Conservation (phyloP, 2,329 filamentous ascomycete species). For the Escovopsis sp. region DNA sequence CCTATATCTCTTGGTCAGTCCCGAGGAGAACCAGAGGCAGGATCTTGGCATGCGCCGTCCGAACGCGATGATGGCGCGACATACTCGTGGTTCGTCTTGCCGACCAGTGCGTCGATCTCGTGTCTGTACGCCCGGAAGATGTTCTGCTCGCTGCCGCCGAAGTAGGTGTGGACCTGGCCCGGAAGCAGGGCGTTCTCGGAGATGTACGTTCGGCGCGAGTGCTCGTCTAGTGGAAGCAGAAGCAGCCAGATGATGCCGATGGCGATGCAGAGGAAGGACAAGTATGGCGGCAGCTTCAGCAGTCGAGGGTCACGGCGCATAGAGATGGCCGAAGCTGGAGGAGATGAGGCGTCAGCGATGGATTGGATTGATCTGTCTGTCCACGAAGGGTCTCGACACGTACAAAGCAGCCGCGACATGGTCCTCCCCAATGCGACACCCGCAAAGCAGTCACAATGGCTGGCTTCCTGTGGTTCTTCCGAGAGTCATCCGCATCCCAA, state of each 20-base stretch:
- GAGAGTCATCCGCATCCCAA: background rate
- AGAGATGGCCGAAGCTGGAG: conserved; percentile 44
- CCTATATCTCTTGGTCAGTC: conserved; percentile 17
- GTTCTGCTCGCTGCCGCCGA: conserved; percentile 89
- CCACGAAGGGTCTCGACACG: background rate
- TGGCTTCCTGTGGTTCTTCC: background rate
- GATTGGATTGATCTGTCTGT: background rate
- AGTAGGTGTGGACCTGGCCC: conserved; percentile 95
- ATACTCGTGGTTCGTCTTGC: conserved; percentile 38
- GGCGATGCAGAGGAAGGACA: conserved; percentile 72
- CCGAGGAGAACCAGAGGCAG: background rate
- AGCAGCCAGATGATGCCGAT: conserved; percentile 84
- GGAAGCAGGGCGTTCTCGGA: conserved; percentile 94
- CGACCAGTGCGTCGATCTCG: conserved; percentile 55
- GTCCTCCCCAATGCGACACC: background rate
- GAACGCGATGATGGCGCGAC: conserved; percentile 8
- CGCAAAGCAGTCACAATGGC: background rate
- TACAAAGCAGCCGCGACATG: conserved; percentile 7
- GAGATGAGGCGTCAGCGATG: background rate
- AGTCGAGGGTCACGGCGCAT: conserved; percentile 70
- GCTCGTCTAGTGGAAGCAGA: conserved; percentile 75
- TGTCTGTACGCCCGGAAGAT: conserved; percentile 81
- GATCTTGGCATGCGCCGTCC: background rate
- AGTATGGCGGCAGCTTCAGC: conserved; percentile 70
- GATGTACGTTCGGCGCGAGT: conserved; percentile 87